Evolutionary conservation across 805 yeast genomes (phyloP).

Genomic region (Hanseniaspora opuntiae): DNA sequence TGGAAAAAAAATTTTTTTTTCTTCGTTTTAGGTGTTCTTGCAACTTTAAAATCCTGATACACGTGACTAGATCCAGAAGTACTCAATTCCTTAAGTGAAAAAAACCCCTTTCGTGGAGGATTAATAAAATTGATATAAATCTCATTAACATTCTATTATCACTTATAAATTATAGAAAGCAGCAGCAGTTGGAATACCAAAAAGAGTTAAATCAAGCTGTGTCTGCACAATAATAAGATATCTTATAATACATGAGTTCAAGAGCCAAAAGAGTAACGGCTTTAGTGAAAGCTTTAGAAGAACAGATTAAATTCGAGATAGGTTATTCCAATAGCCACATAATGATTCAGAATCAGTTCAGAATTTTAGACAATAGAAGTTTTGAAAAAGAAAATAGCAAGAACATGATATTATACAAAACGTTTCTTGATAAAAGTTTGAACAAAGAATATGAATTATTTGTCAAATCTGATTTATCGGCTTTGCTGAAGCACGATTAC

Average conservation of each 20-base stretch:
- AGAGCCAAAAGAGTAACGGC: background rate
- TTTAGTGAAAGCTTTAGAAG: background rate
- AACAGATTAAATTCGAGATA: constrained; percentile 6
- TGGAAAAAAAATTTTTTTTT: too few species aligned
- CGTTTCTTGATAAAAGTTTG: background rate
- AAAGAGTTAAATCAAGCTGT: background rate
- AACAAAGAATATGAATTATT: constrained; percentile 1
- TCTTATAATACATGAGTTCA: background rate
- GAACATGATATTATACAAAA: constrained; percentile 1
- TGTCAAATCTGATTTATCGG: constrained; percentile 4
- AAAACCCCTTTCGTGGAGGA: too few species aligned
- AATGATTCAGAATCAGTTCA: background rate
- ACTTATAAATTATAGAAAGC: too few species aligned
- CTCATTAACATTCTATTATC: too few species aligned
- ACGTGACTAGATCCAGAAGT: too few species aligned
- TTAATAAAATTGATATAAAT: too few species aligned
- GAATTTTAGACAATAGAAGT: background rate
- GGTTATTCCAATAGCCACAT: background rate
- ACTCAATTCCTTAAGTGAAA: too few species aligned
- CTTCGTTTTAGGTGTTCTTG: too few species aligned
- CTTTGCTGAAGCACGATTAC: background rate
- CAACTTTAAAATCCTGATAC: too few species aligned
- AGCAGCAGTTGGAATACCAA: background rate
- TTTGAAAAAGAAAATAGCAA: background rate
- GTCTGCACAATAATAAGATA: background rate